phyloP scores from a whole-genome alignment of 1,284 basidiomycete species.

The Irpex lacteus region DNA sequence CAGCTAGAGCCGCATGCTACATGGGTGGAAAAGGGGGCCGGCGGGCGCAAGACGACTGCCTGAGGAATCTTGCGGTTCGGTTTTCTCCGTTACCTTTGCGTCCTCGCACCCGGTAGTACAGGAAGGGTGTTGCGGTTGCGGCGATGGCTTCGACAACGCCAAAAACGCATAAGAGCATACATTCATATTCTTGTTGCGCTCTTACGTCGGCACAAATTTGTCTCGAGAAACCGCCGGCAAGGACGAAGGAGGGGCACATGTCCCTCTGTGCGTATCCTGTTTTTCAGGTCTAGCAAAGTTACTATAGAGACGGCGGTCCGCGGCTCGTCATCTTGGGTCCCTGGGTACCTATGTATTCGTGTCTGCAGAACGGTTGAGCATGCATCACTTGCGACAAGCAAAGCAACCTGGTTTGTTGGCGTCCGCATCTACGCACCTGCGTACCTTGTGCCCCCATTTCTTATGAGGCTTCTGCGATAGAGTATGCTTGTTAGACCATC shows the following conservation, averaged over 20 bases:
- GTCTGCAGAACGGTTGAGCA: neutral
- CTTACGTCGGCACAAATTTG: neutral
- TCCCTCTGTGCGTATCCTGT: no score
- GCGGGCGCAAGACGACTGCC: neutral
- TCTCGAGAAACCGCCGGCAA: neutral
- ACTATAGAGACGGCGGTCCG: neutral
- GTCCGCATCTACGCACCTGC: neutral
- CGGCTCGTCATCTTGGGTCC: neutral
- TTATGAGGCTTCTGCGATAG: neutral
- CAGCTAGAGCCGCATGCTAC: neutral
- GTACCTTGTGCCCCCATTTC: neutral
- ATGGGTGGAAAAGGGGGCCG: neutral
- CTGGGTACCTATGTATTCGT: neutral
- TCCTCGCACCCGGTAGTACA: neutral
- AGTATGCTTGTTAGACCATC: neutral
- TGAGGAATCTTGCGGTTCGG: neutral
- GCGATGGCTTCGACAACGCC: no score
- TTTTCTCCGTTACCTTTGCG: neutral
- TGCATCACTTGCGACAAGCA: neutral
- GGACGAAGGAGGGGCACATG: neutral
- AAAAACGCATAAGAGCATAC: no score
- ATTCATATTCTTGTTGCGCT: neutral
- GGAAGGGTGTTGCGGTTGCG: neutral
- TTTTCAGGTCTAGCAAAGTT: neutral
- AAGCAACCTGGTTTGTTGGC: neutral